Base-by-base conservation (phyloP, 495 filamentous ascomycete genomes). In the Pseudomonodictys pantanalensis region DNA sequence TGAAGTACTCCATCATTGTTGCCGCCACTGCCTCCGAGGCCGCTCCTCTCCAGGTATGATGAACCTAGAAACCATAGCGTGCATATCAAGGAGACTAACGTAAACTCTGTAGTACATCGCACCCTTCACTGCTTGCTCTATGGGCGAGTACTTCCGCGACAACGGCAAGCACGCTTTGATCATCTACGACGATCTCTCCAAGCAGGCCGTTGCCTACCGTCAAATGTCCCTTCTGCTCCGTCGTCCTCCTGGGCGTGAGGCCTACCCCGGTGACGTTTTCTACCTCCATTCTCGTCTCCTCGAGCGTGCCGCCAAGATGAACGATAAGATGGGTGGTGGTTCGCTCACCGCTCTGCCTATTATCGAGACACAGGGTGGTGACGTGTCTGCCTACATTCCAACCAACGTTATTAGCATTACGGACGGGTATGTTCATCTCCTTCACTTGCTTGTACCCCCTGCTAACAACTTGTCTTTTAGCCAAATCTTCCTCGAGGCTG, bases 361-460 rank as follows among this genome's bases (percentile, higher is more conserved):
- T 79, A 98, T 98, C 75, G 93, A 98, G 83, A 98, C 93, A 77
- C 95, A 97, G 83, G 93, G 93, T 87, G 93, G 93, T 89, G 93
- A 98, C 79, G 93, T 98, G 77, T 97, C 95, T 70, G 93, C 93
- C 68, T 98, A 97, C 79, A 98, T 98, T 83, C 93, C 93, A 73
- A 98, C 93, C 81, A 98, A 98, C 83, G 93, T 98, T 82, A 98
- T 98, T 85, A 97, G 95, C 74, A 98, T 98, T 72, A 98, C 93
- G 65, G 93, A 98, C 71, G 93, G n/a, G n/a, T n/a, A n/a, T n/a
- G n/a, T n/a, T n/a, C n/a, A n/a, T n/a, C n/a, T n/a, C n/a, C n/a
- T n/a, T n/a, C n/a, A n/a, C n/a, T n/a, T n/a, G n/a, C n/a, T n/a
- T n/a, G n/a, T n/a, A n/a, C n/a, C n/a, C n/a, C n/a, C n/a, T n/a